Evolutionary conservation across 2,329 filamentous ascomycete genomes (phyloP), one percentile per base, ranked within the genome.

Genomic region (Aspergillus sp.): DNA sequence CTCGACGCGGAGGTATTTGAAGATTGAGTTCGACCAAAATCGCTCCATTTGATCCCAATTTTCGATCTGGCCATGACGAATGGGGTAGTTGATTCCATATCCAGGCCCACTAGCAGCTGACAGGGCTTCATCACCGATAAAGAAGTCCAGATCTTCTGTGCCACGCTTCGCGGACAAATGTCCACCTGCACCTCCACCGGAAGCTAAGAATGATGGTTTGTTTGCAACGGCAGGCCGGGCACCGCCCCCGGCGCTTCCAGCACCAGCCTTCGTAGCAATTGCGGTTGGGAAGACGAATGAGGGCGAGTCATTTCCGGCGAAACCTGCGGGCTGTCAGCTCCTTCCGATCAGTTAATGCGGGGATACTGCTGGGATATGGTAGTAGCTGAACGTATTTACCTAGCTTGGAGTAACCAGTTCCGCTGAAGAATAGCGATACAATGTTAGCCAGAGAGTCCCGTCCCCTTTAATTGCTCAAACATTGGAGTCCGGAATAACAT

Each of bases 41-140:
- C 95, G 89, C 78, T 99, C 95, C 95, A 99, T 99, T 71, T 97
- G 91, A 78, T 99, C 95, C 95, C 95, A 99, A 74, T 99, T 98
- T 80, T 99, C 95, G 76, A 99, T 91, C 81, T 99, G 95, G 48
- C 95, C 95, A 73, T 99, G 95, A 64, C 95, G 88, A 69, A 99
- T 98, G 57, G 95, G 95, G 76, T 98, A 99, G 79, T 98, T 91
- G 74, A 99, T 83, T 57, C 92, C 93, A 78, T 99, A 99, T 64
- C 95, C 92, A 67, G 95, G 92, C 56, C 95, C 95, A 64, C 81
- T 85, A 47, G 91, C 83, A 45, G 93, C 93, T 60, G 89, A 82
- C 65, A 98, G 83, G 62, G 95, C 95, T 80, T 98, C 95, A 72
- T 99, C 95, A 60, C 95, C 95, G 72, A 99, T 99, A 78, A 96